A percentile compares a stretch with the other conserved stretches of the same genome.
Conservation (phyloP, 352 stramenopile genomes). For the Globisporangium takayamanum region DNA sequence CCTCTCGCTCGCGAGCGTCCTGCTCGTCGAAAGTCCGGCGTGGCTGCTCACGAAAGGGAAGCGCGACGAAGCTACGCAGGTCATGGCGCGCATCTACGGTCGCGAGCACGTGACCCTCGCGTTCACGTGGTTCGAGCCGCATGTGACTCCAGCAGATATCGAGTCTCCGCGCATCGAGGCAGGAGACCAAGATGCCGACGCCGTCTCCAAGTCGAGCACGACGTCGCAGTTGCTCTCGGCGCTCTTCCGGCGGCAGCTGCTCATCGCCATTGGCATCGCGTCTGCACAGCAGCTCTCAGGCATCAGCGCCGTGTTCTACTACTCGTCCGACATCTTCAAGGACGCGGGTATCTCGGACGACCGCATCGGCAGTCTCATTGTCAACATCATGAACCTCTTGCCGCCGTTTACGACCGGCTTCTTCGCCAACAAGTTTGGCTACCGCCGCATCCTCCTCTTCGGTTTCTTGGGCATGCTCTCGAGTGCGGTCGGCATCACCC, state of each 20-base stretch:
- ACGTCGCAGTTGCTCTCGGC: conserved; percentile 26
- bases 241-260: conserved; percentile 31
- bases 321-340: conserved; percentile 39
- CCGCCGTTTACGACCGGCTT: conserved; percentile 25
- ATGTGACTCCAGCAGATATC: background rate
- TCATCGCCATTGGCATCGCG: conserved; percentile 33
- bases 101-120: conserved; percentile 24
- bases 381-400: conserved; percentile 42
- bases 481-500: conserved; percentile 36
- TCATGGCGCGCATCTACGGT: conserved; percentile 24
- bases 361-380: conserved; percentile 31
- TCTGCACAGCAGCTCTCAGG: conserved; percentile 47
- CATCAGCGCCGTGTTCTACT: conserved; percentile 54
- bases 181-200: conserved; percentile 2
- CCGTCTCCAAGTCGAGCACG: background rate
- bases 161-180: no score
- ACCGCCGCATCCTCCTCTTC: conserved; percentile 44
- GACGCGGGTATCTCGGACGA: conserved; percentile 30
- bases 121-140: conserved; percentile 23
- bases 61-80: conserved; percentile 21
- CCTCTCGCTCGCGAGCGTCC: conserved; percentile 16
- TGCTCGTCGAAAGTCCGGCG: conserved; percentile 33
- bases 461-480: conserved; percentile 38
- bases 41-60: conserved; percentile 32
- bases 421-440: conserved; percentile 37